Conservation (phyloP, 2,329 filamentous ascomycete genomes). For the Teratosphaeriaceae sp. region DNA sequence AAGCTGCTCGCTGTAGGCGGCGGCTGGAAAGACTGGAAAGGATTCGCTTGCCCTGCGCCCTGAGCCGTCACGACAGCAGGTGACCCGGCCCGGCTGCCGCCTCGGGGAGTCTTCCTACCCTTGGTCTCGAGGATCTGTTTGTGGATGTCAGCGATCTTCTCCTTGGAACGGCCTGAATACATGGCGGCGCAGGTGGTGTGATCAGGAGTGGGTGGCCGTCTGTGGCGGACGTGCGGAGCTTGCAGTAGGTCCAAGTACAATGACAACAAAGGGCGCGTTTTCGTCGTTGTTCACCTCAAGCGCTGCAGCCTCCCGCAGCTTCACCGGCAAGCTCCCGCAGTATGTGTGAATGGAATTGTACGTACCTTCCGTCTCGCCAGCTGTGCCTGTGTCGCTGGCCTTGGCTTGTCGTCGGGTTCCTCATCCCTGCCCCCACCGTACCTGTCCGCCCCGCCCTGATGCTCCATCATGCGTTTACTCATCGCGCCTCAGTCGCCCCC, state of each 20-base stretch:
- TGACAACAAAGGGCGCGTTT: too few species aligned
- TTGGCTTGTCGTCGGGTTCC: conserved; percentile 19
- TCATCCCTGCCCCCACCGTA: conserved; percentile 18
- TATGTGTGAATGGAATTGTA: too few species aligned
- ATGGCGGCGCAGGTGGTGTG: too few species aligned
- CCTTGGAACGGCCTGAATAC: too few species aligned
- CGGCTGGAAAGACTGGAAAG: conserved; percentile 11
- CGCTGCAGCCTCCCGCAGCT: too few species aligned
- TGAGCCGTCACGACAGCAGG: conserved; percentile 3
- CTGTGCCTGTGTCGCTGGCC: conserved; percentile 29
- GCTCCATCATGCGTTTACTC: conserved; percentile 26
- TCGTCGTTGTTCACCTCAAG: too few species aligned
- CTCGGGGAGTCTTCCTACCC: conserved; percentile 2
- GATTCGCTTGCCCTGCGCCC: conserved; percentile 4
- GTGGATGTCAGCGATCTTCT: not conserved
- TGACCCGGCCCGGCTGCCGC: conserved; percentile 9
- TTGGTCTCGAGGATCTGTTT: conserved; percentile 8
- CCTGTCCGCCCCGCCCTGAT: conserved; percentile 22
- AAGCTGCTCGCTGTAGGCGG: conserved; percentile 9
- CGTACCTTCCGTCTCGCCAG: conserved; percentile 30
- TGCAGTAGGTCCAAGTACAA: too few species aligned
- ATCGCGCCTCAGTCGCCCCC: conserved; percentile 11
- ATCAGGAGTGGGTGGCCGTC: too few species aligned
- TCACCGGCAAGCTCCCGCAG: too few species aligned
- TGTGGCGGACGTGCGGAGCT: too few species aligned